These are phyloP conservation scores for Sodiomyces alkalinus DNA, from an alignment of 2,329 filamentous ascomycete species.

Conservation along the genomic window DNA sequence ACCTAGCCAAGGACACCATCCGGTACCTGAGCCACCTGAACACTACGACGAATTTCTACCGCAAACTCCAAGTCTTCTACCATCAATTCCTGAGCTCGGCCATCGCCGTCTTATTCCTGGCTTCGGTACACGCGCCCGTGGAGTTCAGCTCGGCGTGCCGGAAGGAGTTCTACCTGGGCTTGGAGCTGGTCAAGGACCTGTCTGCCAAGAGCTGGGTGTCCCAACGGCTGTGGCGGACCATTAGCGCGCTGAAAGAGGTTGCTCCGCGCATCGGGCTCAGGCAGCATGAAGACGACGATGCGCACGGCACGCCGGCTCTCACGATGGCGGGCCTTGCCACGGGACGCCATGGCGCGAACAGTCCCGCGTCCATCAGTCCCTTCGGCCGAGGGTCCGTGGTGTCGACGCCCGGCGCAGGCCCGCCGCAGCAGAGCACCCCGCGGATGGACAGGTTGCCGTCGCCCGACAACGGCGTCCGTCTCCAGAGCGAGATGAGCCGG, in stretches of 20 bases:
- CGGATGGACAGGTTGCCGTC: slow-evolving; percentile 1
- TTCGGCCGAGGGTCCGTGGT: slow-evolving; percentile 16
- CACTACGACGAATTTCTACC: slow-evolving; percentile 56
- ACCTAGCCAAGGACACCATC: slow-evolving; percentile 64
- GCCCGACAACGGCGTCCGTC: slow-evolving; percentile 27
- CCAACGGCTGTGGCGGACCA: slow-evolving; percentile 58
- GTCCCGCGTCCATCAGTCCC: slow-evolving; percentile 7
- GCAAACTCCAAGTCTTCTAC: slow-evolving; percentile 59
- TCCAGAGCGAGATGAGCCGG: slow-evolving; percentile 38
- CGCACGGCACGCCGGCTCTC: slow-evolving; percentile 35
- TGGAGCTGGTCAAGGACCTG: slow-evolving; percentile 59
- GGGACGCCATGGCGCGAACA: slow-evolving; percentile 16
- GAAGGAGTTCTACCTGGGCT: slow-evolving; percentile 65
- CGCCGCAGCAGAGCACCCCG: slow-evolving; percentile 2
- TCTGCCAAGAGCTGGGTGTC: slow-evolving; percentile 57
- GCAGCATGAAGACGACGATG: slow-evolving; percentile 28
- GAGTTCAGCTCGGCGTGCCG: slow-evolving; percentile 54
- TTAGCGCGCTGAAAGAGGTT: slow-evolving; percentile 55
- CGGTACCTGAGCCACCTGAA: slow-evolving; percentile 56
- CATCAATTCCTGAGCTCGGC: slow-evolving; percentile 67
- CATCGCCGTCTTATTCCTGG: slow-evolving; percentile 61
- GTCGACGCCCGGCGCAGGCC: slow-evolving; percentile 9
- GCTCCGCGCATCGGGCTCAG: slow-evolving; percentile 52
- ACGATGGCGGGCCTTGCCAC: slow-evolving; percentile 39
- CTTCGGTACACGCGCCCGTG: slow-evolving; percentile 59